phyloP scores from a whole-genome alignment of 495 filamentous ascomycete genomes.

The Physcia stellaris region DNA sequence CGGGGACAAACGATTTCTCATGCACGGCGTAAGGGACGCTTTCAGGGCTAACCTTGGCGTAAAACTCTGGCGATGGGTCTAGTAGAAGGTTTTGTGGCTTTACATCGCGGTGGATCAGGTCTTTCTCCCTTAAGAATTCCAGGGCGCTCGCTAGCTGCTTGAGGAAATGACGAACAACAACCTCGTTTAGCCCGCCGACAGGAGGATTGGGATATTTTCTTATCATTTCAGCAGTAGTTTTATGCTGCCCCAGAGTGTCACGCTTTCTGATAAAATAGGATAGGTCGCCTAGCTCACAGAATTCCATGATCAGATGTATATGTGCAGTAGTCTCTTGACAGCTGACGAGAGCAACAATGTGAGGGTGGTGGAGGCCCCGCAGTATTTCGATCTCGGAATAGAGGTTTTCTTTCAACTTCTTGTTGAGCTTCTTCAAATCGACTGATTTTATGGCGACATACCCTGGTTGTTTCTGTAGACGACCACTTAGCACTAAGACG shows the following conservation, averaged over 20 bases:
- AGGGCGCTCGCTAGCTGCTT: constrained; percentile 92
- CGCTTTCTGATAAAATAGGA: constrained; percentile 91
- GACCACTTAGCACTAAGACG: background rate
- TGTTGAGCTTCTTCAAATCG: constrained; percentile 74
- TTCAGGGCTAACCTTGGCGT: constrained; percentile 32
- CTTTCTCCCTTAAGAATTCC: constrained; percentile 67
- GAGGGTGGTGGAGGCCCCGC: constrained; percentile 81
- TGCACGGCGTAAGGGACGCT: constrained; percentile 48
- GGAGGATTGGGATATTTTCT: constrained; percentile 76
- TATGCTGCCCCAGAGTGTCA: constrained; percentile 59
- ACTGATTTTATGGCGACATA: constrained; percentile 94
- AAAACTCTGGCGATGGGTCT: constrained; percentile 64
- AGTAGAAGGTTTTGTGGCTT: constrained; percentile 94
- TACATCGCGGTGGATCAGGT: constrained; percentile 91
- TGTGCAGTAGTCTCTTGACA: constrained; percentile 74
- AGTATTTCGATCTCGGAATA: constrained; percentile 90
- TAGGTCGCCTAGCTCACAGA: constrained; percentile 86
- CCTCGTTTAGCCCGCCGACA: constrained; percentile 78
- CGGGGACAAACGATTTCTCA: constrained; percentile 62
- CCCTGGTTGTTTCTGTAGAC: constrained; percentile 47
- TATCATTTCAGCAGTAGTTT: constrained; percentile 70
- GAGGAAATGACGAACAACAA: constrained; percentile 85
- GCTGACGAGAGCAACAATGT: constrained; percentile 91
- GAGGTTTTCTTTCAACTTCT: constrained; percentile 91
- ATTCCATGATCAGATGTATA: constrained; percentile 97